Base-by-base conservation (phyloP, 2,329 filamentous ascomycete genomes). In the Didymella keratinophila region DNA sequence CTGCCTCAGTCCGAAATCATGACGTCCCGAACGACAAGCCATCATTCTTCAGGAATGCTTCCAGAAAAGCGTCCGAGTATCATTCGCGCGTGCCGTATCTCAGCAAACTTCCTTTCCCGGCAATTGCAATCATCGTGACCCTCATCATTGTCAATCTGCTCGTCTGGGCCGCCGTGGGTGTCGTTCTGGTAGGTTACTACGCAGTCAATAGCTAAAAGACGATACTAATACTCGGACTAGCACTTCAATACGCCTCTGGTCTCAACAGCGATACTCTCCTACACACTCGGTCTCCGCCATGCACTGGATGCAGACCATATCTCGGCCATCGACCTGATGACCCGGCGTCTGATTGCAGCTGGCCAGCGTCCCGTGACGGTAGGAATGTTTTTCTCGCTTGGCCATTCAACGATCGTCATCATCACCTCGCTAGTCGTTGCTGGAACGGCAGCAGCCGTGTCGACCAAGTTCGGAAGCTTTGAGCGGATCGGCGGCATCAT, bases 251-350 rank as follows among this genome's bases (percentile, higher is more conserved):
- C 83, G 0, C 79, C 83, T 0, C 84, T 97, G 62, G 86, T 93
- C 48, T 90, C 90, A 2, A 89, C 93, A 2, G 92, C 93, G 1
- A 87, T 93, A 2, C 85, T 98, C 0, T 89, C 93, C 25, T 98
- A 96, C 76, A 92, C 92, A 0, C 85, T 98, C 11, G 94, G 94
- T 2, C 84, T 98, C 12, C 89, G 94, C 41, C 94, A 98, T 81
- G 94, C 94, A n/a, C 86, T 98, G 43, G 95, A 98, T 72, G 95
- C 94, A n/a, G 94, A 98, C 78, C 95, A 98, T 73, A 91, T 91
- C 64, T 87, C 86, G 39, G 94, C 93, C 63, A 99, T 98, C 70
- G 94, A 98, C 78, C 85, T 98, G 36, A 96, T 96, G 89, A 98
- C 95, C 0, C 86, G 95, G 3, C 88, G 94, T 7, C 86, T 98